Conservation (phyloP, 768 basidiomycete genomes). For the Suillus paluster region DNA sequence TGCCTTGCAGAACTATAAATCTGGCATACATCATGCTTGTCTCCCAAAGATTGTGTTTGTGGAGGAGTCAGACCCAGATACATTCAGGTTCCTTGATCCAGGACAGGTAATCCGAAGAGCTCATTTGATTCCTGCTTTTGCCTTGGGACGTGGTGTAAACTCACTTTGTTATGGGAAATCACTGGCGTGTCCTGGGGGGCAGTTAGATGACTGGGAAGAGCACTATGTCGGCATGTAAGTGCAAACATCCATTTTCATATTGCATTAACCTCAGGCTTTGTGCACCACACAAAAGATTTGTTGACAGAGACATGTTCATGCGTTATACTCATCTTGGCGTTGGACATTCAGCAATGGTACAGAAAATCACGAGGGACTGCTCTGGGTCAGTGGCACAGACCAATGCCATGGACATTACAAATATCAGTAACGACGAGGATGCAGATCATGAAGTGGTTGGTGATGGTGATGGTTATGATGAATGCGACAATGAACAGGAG, state of each 20-base stretch:
- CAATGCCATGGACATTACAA: background rate
- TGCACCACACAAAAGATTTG: background rate
- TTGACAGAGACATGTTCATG: slow-evolving; percentile 4
- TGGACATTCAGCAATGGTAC: background rate
- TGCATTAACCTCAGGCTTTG: background rate
- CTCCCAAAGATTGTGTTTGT: slow-evolving; percentile 10
- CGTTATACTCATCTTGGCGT: background rate
- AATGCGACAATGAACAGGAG: background rate
- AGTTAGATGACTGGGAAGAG: background rate
- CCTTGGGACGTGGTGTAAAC: background rate
- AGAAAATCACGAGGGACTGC: background rate
- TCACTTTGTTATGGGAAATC: background rate
- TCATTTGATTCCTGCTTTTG: slow-evolving; percentile 4
- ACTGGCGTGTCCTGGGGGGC: background rate
- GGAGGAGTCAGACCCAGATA: too few relatives aligned
- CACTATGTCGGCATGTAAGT: background rate
- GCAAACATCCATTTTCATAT: background rate
- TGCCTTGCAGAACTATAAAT: background rate
- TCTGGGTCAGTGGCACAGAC: background rate
- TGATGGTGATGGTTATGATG: background rate
- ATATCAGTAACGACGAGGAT: background rate
- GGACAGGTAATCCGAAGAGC: background rate
- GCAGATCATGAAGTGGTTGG: too few relatives aligned
- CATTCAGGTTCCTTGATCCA: slow-evolving; percentile 2
- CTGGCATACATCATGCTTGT: background rate